A percentile compares a stretch with the other conserved stretches of the same genome.
These are phyloP conservation scores for Trichoderma hamatum DNA, from an alignment of 2,329 filamentous ascomycete species.

Conservation along the genomic window DNA sequence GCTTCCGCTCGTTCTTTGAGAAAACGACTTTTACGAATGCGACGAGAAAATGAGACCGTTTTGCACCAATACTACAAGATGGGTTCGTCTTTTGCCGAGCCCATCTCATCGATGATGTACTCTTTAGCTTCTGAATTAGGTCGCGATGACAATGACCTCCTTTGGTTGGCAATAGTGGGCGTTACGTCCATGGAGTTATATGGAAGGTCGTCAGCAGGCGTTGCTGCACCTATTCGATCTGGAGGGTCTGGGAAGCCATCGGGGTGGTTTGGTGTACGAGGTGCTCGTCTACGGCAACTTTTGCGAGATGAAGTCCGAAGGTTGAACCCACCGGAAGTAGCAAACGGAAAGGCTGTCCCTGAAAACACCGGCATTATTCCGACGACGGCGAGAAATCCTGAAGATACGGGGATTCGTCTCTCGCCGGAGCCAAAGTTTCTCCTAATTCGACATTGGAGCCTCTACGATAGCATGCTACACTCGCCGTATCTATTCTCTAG, in stretches of 20 bases:
- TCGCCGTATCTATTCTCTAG: conserved; percentile 91
- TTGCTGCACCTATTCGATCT: conserved; percentile 62
- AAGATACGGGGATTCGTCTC: conserved; percentile 87
- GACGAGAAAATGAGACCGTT: conserved; percentile 74
- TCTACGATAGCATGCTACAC: conserved; percentile 98
- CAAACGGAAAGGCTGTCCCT: conserved; percentile 62
- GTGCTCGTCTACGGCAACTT: conserved; percentile 81
- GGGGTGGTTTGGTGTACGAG: conserved; percentile 81
- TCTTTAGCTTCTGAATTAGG: conserved; percentile 92
- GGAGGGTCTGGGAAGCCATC: conserved; percentile 61
- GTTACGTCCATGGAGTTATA: conserved; percentile 93
- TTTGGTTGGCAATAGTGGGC: conserved; percentile 94
- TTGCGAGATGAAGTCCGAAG: conserved; percentile 92
- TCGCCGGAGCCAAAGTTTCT: conserved; percentile 94
- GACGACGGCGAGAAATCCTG: conserved; percentile 83
- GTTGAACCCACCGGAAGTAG: conserved; percentile 76
- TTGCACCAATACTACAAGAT: conserved; percentile 82
- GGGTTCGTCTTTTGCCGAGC: conserved; percentile 90
- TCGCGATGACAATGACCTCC: conserved; percentile 91
- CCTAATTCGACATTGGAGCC: conserved; percentile 91
- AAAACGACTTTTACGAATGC: conserved; percentile 72
- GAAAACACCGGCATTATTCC: conserved; percentile 82
- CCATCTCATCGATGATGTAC: conserved; percentile 92
- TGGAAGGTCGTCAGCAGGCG: conserved; percentile 79
- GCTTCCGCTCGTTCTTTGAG: conserved; percentile 74